phyloP scores from a whole-genome alignment of 2,329 filamentous ascomycete species.

The Talaromyces islandicus region DNA sequence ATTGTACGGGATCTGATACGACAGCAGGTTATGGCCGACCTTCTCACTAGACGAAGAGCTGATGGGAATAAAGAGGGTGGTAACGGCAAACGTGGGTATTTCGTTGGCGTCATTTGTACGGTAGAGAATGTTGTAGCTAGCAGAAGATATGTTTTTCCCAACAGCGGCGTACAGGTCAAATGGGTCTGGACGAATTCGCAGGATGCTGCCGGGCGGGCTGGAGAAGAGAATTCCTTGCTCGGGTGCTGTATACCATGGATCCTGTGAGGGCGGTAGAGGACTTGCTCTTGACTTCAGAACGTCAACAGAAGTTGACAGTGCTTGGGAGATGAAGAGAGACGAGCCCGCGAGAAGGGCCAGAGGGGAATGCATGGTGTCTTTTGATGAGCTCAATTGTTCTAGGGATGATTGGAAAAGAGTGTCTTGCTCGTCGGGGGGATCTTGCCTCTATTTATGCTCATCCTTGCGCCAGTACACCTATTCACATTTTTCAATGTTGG shows the following conservation, averaged over 20 bases:
- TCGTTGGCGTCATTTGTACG: constrained; percentile 4
- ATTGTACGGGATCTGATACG: constrained; percentile 8
- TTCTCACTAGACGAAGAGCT: background rate
- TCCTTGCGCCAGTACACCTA: background rate
- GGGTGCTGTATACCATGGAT: constrained; percentile 9
- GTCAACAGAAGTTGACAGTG: background rate
- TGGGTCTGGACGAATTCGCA: constrained; percentile 2
- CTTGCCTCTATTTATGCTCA: background rate
- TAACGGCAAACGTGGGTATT: background rate
- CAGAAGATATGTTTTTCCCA: constrained; percentile 1
- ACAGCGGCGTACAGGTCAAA: background rate
- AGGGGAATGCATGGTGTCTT: background rate
- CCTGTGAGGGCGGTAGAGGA: constrained; percentile 1
- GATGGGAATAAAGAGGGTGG: constrained; percentile 1
- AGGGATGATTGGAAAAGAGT: background rate
- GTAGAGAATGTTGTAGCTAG: constrained; percentile 9
- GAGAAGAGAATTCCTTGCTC: background rate
- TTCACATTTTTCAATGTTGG: background rate
- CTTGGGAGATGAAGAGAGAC: background rate
- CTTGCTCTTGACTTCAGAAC: background rate
- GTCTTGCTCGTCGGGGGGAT: background rate
- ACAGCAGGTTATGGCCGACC: background rate
- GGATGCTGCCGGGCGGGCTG: constrained; percentile 1
- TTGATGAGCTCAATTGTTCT: background rate
- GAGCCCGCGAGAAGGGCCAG: background rate